Base-by-base conservation (phyloP, 306 rosid species). In the Inga laurina region DNA sequence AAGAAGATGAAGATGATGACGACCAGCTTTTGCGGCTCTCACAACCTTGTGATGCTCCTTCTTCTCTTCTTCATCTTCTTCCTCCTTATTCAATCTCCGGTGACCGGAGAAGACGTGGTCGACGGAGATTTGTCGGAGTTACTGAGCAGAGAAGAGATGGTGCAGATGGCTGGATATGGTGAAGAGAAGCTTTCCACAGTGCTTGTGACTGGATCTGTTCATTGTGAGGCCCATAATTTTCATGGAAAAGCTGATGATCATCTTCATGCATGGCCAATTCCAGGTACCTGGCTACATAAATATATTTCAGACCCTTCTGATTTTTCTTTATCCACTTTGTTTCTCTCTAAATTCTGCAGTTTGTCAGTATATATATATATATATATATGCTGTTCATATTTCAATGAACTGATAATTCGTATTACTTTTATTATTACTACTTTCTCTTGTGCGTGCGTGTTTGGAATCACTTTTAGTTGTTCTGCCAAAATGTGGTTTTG, bases 161-260 rank as follows among this genome's bases (percentile, higher is more conserved):
- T 86, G 84, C 82, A 85, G 56, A 82, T 89, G 39, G 98, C 98
- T 77, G 99, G 99, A 46, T 94, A 96, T 87, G 98, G 99, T 74
- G 97, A 96, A 79, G 93, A 94, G 76, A 96, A 87, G 87, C 91
- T 96, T 30, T 96, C 99, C 75, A 96, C 98, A 1, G 99, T 96
- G n/a, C 86, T 96, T 11, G 84, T 96, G 45, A 88, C 93, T 15
- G 99, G 98, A 5, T 96, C 99, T 4, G 74, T 96, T 81, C 78
- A 84, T 83, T 94, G 97, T 56, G 84, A 91, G 67, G 73, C 91
- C 41, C 21, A n/a, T 21, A 82, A 90, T 88, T 64, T 82, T 49
- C 81, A 83, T 78, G 76, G 67, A 18, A 87, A 68, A 59, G 15
- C 43, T 39, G 43, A 78, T 56, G 5, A 81, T 64, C 92, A 84